Base-by-base conservation (phyloP, 1,284 basidiomycete species). In the Schizopora paradoxa region DNA sequence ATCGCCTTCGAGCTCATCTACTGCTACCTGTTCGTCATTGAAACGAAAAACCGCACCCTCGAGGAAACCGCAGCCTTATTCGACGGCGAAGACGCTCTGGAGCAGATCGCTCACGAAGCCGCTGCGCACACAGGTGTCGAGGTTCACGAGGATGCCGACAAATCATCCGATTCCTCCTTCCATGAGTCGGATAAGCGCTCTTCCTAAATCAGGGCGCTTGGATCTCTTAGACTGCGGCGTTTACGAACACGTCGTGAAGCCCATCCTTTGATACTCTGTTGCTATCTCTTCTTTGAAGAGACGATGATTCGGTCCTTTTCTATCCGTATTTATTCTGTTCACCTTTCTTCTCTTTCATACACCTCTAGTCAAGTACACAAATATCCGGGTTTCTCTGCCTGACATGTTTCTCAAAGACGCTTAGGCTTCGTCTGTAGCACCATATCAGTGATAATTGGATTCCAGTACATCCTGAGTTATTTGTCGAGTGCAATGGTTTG, bases 1-100 rank as follows among this genome's bases (percentile, higher is more conserved):
- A 68, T 86, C 52, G 67, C 65, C 22, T 76, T 77, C 59, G 81
- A 86, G 66, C 58, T 72, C 48, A 66, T 74, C 31, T 84, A 77
- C 70, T 63, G 78, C 58, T 85, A 73, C 66, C 64, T 80, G 64
- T 82, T 74, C 62, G 63, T 86, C 58, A 62, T 85, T 49, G 86
- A 88, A 69, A 88, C 85, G 41, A 83, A 78, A 68, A 72, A 74
- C 59, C 76, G 73, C 48, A 78, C 81, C 6, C 70, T 87, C 49
- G 85, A 88, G 62, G 84, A 88, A 66, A 85, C 82, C 6, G 77
- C 81, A 4, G 79, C 72, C n/a, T 59, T 86, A 33, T 86, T 86
- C 67, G 82, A 86, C 54, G 81, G 81, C 46, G 72, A 76, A 14
- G 73, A 75, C 2, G 74, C 66, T 32, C 55, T 64, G 14, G 61